A percentile compares a stretch with the other conserved stretches of the same genome.
Conservation (phyloP, 2,329 filamentous ascomycete genomes). For the Apiospora hydei region DNA sequence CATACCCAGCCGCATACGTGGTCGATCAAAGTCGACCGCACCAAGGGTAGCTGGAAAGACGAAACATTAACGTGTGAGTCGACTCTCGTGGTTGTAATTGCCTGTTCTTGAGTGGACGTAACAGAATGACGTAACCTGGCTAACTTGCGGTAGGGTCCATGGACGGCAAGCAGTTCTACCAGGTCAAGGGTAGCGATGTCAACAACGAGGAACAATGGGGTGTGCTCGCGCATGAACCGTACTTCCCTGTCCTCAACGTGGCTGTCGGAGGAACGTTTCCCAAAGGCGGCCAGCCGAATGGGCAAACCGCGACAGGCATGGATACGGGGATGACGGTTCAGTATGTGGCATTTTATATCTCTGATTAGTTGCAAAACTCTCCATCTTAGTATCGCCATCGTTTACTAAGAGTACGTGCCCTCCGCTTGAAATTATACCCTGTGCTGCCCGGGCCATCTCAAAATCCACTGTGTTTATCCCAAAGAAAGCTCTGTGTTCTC, state of each 20-base stretch:
- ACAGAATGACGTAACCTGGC: not conserved
- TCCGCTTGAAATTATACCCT: too few relatives aligned
- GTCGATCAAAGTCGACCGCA: slow-evolving; percentile 58
- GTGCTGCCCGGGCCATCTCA: too few relatives aligned
- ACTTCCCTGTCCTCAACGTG: slow-evolving; percentile 62
- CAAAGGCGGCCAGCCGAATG: slow-evolving; percentile 37
- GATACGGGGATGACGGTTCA: slow-evolving; percentile 44
- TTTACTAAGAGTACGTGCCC: too few relatives aligned
- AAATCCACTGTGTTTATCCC: too few relatives aligned
- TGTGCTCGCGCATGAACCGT: slow-evolving; percentile 55
- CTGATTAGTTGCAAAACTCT: not conserved
- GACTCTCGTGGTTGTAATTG: not conserved
- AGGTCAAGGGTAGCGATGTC: slow-evolving; percentile 52
- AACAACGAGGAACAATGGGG: slow-evolving; percentile 56
- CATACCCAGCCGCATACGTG: slow-evolving; percentile 53
- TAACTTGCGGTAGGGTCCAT: not conserved
- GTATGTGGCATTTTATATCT: slow-evolving; percentile 39
- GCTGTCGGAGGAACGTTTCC: slow-evolving; percentile 61
- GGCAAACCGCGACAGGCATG: slow-evolving; percentile 39
- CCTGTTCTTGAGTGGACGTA: slow-evolving; percentile 48
- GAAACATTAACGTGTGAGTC: slow-evolving; percentile 50
- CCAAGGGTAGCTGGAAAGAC: slow-evolving; percentile 50
- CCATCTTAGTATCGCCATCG: too few relatives aligned
- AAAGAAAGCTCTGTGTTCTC: too few relatives aligned
- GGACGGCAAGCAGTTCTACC: not conserved